Evolutionary conservation across 495 filamentous ascomycete genomes (phyloP).

Genomic region (Aspergillus olivimuriae): DNA sequence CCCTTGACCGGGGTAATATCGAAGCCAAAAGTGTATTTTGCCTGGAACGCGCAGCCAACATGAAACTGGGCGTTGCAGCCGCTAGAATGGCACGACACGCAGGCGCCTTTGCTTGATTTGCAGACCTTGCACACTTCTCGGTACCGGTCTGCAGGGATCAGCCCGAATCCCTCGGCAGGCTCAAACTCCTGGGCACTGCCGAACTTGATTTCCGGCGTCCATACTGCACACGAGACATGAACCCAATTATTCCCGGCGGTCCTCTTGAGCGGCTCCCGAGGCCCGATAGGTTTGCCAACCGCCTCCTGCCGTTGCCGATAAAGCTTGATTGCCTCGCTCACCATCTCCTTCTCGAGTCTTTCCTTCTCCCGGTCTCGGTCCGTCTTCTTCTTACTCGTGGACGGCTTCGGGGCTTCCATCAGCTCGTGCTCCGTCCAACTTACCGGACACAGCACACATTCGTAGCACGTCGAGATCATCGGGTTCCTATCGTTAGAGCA

Average conservation of each 20-base stretch:
- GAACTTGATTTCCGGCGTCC: conserved; percentile 88
- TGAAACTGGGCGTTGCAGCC: conserved; percentile 80
- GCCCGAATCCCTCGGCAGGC: conserved; percentile 79
- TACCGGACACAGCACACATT: conserved; percentile 87
- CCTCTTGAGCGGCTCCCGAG: conserved; percentile 86
- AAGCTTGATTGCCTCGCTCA: conserved; percentile 62
- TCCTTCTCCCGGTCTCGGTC: conserved; percentile 90
- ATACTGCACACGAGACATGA: conserved; percentile 89
- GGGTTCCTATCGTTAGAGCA: conserved; percentile 89
- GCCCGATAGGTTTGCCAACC: conserved; percentile 69
- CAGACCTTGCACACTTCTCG: conserved; percentile 81
- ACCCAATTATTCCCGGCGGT: conserved; percentile 97
- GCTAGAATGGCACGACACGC: conserved; percentile 62
- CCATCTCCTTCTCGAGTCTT: conserved; percentile 71
- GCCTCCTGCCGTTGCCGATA: conserved; percentile 80
- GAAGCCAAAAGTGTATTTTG: conserved; percentile 77
- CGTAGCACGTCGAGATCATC: conserved; percentile 79
- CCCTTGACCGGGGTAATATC: conserved; percentile 87
- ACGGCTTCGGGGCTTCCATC: conserved; percentile 69
- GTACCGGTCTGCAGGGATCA: conserved; percentile 62
- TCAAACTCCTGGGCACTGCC: conserved; percentile 73
- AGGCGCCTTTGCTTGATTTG: conserved; percentile 60
- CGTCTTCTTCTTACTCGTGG: conserved; percentile 85
- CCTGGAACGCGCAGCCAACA: conserved; percentile 80
- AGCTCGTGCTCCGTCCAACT: conserved; percentile 67